A percentile compares a stretch with the other conserved stretches of the same genome.
Conservation (phyloP, 2,329 filamentous ascomycete genomes). For the Fusarium humuli region DNA sequence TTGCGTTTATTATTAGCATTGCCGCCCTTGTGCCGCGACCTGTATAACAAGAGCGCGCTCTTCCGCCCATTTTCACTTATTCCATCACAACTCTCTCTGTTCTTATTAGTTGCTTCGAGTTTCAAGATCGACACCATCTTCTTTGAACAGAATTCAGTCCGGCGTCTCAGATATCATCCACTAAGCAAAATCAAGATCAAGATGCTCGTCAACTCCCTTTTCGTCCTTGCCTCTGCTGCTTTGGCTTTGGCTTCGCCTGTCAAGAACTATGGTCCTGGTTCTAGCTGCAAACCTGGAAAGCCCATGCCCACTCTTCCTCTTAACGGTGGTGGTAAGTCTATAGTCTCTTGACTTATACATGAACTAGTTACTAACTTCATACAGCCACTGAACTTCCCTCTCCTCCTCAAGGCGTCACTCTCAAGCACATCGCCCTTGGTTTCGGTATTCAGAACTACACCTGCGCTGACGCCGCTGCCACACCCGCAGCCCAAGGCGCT, state of each 20-base stretch:
- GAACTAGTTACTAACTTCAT: slow-evolving; percentile 33
- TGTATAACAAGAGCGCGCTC: slow-evolving; percentile 34
- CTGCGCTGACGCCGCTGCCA: slow-evolving; percentile 57
- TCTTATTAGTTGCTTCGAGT: slow-evolving; percentile 13
- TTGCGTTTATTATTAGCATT: slow-evolving; percentile 48
- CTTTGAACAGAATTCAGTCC: slow-evolving; percentile 16
- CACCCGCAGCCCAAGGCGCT: slow-evolving; percentile 61
- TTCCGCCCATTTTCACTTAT: slow-evolving; percentile 14
- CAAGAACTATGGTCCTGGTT: slow-evolving; percentile 29
- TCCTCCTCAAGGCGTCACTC: slow-evolving; percentile 53
- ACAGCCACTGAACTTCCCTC: slow-evolving; percentile 59
- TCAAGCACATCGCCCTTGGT: slow-evolving; percentile 70
- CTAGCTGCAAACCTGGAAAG: slow-evolving; percentile 28
- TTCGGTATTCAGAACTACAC: slow-evolving; percentile 78
- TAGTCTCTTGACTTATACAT: neutral
- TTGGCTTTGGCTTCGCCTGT: slow-evolving; percentile 49
- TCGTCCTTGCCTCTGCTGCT: slow-evolving; percentile 52
- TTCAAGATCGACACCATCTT: slow-evolving; percentile 38
- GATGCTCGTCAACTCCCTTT: slow-evolving; percentile 52
- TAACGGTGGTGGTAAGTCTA: slow-evolving; percentile 53
- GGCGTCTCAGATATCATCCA: slow-evolving; percentile 21
- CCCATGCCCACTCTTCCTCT: slow-evolving; percentile 52
- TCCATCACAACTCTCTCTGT: slow-evolving; percentile 9
- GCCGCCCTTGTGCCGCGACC: slow-evolving; percentile 40
- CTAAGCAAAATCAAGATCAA: slow-evolving; percentile 42